phyloP scores from a whole-genome alignment of 805 yeast genomes.

The Ogataea chonburiensis region DNA sequence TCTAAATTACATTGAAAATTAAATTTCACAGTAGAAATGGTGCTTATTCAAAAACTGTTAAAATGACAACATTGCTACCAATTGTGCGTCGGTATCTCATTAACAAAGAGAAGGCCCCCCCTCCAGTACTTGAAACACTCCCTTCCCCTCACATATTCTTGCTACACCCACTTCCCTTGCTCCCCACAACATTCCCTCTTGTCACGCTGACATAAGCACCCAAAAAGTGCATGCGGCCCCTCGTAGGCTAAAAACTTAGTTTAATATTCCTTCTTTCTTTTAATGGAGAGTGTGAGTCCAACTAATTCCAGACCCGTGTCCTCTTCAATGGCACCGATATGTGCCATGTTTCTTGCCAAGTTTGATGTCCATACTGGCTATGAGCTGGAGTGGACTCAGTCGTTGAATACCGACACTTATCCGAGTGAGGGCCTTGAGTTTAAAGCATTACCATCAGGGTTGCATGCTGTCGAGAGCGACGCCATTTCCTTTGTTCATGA shows the following conservation, averaged over 20 bases:
- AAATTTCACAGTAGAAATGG: not conserved
- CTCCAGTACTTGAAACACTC: not conserved
- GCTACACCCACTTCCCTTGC: not conserved
- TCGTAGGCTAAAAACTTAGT: slow-evolving; percentile 9
- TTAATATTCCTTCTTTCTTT: not conserved
- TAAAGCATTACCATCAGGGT: slow-evolving; percentile 67
- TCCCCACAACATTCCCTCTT: slow-evolving; percentile 2
- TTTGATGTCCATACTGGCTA: slow-evolving; percentile 55
- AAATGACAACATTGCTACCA: no score
- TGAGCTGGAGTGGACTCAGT: slow-evolving; percentile 44
- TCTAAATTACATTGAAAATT: not conserved
- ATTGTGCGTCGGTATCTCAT: no score
- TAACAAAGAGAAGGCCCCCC: no score
- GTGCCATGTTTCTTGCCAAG: slow-evolving; percentile 47
- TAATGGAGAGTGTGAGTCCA: slow-evolving; percentile 2
- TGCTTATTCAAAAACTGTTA: no score
- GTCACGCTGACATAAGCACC: slow-evolving; percentile 7
- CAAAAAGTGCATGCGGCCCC: not conserved
- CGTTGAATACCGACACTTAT: slow-evolving; percentile 25
- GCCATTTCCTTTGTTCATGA: slow-evolving; percentile 49
- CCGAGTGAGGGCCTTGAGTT: slow-evolving; percentile 52
- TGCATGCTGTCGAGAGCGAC: slow-evolving; percentile 52
- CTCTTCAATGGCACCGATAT: slow-evolving; percentile 31
- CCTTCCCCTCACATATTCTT: no score
- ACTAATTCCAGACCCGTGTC: not conserved